Evolutionary conservation across 1,284 basidiomycete species (phyloP), one percentile per base, ranked within the genome.

Genomic region (Sutorius eximius): DNA sequence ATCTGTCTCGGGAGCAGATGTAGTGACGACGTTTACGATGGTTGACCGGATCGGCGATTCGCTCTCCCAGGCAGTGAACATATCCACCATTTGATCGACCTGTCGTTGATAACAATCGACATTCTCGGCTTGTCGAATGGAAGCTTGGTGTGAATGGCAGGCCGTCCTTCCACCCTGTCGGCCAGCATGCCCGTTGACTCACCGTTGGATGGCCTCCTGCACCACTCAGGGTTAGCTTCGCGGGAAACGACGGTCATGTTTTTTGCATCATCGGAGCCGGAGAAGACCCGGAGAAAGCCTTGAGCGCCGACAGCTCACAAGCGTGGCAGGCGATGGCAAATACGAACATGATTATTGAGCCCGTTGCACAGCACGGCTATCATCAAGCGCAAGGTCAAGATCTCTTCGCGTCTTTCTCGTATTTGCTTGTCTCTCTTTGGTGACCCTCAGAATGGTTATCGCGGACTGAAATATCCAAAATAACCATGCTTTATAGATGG

Each of bases 331-430:
- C 54, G 57, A 65, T 68, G 62, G 63, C 53, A 62, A 62, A 65
- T 57, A 45, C 22, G 52, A 58, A 65, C 55, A 67, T 55, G 51
- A 66, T 30, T 68, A 64, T 67, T 69, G 57, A 24, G 6, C 1
- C 66, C 63, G 64, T 49, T 22, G 62, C 63, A 65, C 63, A 69
- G 63, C 63, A 69, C 63, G 63, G 63, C 63, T 65, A 68, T 69
- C 62, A 66, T 44, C 61, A 68, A 64, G 65, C 62, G 63, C 54
- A 63, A 62, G 59, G 52, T 53, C 62, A 61, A 68, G 63, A 68
- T 65, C 63, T 63, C 64, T 62, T 52, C 59, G 45, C 53, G 33
- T 45, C 33, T 18, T 52, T 61, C 43, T 43, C 60, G 48, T 30
- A 52, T 64, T 51, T 51, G 62, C 61, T 52, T 62, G 53, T 61